Percentiles rank a stretch among this genome's conserved stretches.
phyloP scores from a whole-genome alignment of 2,329 filamentous ascomycete species.

The Pseudopithomyces maydicus region DNA sequence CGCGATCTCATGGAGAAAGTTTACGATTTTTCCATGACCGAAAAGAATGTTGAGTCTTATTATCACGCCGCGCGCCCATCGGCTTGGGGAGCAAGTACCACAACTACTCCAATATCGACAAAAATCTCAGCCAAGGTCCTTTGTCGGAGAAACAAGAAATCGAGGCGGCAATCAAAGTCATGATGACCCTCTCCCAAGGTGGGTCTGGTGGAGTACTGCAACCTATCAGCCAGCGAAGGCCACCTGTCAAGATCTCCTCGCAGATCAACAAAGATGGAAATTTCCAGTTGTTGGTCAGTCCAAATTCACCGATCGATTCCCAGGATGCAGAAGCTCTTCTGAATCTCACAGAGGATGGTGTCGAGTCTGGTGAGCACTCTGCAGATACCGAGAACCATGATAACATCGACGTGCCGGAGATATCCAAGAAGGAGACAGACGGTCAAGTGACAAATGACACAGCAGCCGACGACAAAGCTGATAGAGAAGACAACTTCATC shows the following conservation, averaged over 20 bases:
- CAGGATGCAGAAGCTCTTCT: neutral
- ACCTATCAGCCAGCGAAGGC: neutral
- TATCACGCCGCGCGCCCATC: neutral
- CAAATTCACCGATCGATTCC: neutral
- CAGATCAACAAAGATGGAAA: neutral
- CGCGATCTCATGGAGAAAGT: neutral
- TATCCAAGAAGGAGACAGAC: too few species aligned
- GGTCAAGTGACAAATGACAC: too few species aligned
- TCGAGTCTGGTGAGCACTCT: too few species aligned
- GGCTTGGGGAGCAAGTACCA: neutral
- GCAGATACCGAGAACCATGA: too few species aligned
- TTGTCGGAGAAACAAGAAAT: neutral
- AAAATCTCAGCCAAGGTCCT: neutral
- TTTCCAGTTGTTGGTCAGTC: neutral
- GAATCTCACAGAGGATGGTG: neutral
- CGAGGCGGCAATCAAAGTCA: neutral
- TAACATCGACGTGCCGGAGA: too few species aligned
- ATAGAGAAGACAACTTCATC: too few species aligned
- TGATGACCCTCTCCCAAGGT: neutral
- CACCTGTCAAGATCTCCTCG: neutral
- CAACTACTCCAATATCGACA: neutral
- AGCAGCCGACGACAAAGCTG: too few species aligned
- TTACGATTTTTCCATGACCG: neutral
- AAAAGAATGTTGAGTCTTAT: neutral
- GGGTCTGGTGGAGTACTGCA: neutral